Conservation (phyloP, 306 rosid species). For the Acacia acuminata region DNA sequence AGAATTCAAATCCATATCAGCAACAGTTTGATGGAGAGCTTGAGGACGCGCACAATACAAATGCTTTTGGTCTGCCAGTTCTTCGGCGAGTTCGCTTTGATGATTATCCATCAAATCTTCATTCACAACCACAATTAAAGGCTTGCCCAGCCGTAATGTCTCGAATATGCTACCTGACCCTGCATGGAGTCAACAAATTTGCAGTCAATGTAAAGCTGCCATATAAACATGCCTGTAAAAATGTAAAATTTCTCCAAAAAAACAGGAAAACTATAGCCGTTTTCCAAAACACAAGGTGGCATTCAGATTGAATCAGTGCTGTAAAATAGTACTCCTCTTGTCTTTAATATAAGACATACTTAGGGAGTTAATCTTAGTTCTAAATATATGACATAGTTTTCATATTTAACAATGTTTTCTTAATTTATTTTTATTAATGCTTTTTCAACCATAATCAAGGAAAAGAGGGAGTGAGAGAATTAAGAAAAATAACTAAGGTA, state of each 20-base stretch:
- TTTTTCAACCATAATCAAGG: no score
- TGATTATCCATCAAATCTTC: constrained; percentile 97
- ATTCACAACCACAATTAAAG: constrained; percentile 78
- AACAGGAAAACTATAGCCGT: neutral
- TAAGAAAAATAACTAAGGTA: no score
- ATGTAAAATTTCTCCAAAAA: neutral
- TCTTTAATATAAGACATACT: no score
- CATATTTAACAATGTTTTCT: no score
- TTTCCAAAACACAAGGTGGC: neutral
- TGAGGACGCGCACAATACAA: constrained; percentile 70
- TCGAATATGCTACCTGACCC: constrained; percentile 95
- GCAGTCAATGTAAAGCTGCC: neutral
- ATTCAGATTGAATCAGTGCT: neutral
- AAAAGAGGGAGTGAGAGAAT: no score
- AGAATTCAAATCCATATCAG: constrained; percentile 61
- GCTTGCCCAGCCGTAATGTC: constrained; percentile 63
- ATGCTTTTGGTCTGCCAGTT: constrained; percentile 52
- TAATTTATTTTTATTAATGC: no score
- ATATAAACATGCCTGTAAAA: neutral
- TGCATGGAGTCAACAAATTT: constrained; percentile 31
- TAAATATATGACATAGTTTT: no score
- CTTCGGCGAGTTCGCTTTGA: constrained; percentile 60
- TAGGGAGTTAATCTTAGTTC: no score
- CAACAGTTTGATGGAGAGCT: constrained; percentile 59
- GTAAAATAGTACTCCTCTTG: neutral